Base-by-base conservation (phyloP, 2,329 filamentous ascomycete species). In the Talaromyces albobiverticillius region DNA sequence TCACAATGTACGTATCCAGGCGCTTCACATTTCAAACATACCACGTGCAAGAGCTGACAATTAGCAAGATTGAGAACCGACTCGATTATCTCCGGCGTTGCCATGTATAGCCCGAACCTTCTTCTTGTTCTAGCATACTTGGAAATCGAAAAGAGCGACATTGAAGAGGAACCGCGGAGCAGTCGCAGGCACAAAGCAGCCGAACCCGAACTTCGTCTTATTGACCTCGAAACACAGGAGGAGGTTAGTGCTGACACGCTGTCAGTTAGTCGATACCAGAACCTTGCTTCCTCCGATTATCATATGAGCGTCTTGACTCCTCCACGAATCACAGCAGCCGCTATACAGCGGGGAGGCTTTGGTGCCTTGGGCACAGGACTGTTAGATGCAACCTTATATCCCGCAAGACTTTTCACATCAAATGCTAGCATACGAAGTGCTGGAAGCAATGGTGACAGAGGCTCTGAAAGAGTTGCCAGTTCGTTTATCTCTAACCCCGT, bases 31-130 rank as follows among this genome's bases (percentile, higher is more conserved):
- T 14, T 38, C 32, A 16, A 20, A 4, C 4, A n/a, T 14, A 18
- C 11, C 40, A 4, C 48, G 5, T 25, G 16, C 25, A 36, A 18
- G 61, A 68, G 59, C 69, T 68, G 43, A 67, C 50, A 11, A 46
- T n/a, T 48, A 23, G 23, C 16, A 60, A 92, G 88, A 73, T 83
- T 97, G 73, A 89, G 91, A 66, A 95, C 94, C 74, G 94, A 99
- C 76, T 97, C 94, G 79, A 91, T 96, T 71, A 90, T 99, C 78
- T 96, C 94, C 69, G 94, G 94, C 65, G 88, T 99, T 72, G 95
- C 93, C 60, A 81, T 99, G 73, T 97, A 96, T 84, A 96, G 91
- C 68, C 90, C 90, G 68, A 94, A 84, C 67, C 80, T 96, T 62
- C 81, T 99, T 71, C 83, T 96, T 64, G 88, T 97, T 65, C 87